Percentiles rank a stretch among this genome's conserved stretches.
phyloP scores from a whole-genome alignment of 2,329 filamentous ascomycete genomes.

The Fusarium musae region DNA sequence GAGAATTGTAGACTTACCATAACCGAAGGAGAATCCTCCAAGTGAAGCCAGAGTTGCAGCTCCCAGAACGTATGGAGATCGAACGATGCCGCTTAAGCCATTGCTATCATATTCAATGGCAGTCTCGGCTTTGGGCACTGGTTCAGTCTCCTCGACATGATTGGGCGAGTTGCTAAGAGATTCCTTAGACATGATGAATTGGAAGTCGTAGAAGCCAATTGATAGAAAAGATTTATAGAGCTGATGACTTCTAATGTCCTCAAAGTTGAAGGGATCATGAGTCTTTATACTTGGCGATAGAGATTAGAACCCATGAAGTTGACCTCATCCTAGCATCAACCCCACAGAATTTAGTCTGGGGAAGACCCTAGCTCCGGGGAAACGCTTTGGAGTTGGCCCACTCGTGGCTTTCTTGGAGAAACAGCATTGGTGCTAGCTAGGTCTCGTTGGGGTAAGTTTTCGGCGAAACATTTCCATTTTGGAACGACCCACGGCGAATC shows the following conservation, averaged over 20 bases:
- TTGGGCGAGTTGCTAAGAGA: not conserved
- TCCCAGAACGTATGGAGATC: constrained; percentile 54
- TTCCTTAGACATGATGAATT: not conserved
- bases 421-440: not conserved
- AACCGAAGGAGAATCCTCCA: not conserved
- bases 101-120: constrained; percentile 1
- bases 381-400: not conserved
- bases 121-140: not conserved
- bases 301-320: not conserved
- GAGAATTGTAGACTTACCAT: not conserved
- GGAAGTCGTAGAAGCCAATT: not conserved
- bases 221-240: rapidly evolving
- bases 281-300: not conserved
- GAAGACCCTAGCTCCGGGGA: not conserved
- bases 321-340: not conserved
- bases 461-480: not conserved
- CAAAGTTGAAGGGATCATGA: not conserved
- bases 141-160: not conserved
- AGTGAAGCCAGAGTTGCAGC: constrained; percentile 54
- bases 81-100: constrained; percentile 51
- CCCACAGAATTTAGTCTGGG: not conserved
- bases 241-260: rapidly evolving
- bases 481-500: not conserved
- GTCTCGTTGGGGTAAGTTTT: not conserved
- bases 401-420: not conserved